These are phyloP conservation scores for Misopates orontium DNA, from an alignment of 257 asterid genomes.

Conservation along the genomic window DNA sequence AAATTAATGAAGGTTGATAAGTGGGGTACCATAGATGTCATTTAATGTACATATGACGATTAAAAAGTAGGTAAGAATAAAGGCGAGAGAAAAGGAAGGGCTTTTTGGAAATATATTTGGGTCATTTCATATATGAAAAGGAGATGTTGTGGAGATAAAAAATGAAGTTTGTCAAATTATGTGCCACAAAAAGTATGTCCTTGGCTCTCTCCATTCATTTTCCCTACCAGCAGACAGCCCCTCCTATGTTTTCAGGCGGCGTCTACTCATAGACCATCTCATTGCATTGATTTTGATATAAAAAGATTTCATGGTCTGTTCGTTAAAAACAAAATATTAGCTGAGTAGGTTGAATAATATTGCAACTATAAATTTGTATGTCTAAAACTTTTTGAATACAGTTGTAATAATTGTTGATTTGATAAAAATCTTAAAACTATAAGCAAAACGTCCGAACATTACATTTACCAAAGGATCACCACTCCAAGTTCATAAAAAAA, in stretches of 20 bases:
- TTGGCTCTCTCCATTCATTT: conserved; percentile 11
- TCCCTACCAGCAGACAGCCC: conserved; percentile 49
- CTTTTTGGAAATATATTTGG: too few species aligned
- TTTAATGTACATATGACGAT: conserved; percentile 16
- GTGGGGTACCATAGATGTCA: conserved; percentile 21
- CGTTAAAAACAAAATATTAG: background rate
- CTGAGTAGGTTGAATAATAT: background rate
- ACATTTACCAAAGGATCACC: too few species aligned
- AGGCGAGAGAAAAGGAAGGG: background rate
- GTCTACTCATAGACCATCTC: conserved; percentile 25
- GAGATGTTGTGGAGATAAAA: conserved; percentile 4
- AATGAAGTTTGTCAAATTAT: conserved; percentile 31
- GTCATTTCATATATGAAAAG: background rate
- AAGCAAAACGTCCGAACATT: too few species aligned
- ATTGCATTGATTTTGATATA: background rate
- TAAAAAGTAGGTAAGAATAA: conserved; percentile 1
- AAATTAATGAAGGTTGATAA: conserved; percentile 27
- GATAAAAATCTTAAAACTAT: too few species aligned
- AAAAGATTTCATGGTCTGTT: background rate
- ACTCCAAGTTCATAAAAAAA: too few species aligned
- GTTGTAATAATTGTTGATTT: too few species aligned
- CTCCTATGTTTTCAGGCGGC: background rate
- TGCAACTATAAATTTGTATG: too few species aligned
- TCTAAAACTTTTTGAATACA: too few species aligned
- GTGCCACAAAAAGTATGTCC: conserved; percentile 34